A percentile compares a stretch with the other conserved stretches of the same genome.
Evolutionary conservation across 495 filamentous ascomycete species (phyloP).

Genomic region (Aspergillus heteromorphus): DNA sequence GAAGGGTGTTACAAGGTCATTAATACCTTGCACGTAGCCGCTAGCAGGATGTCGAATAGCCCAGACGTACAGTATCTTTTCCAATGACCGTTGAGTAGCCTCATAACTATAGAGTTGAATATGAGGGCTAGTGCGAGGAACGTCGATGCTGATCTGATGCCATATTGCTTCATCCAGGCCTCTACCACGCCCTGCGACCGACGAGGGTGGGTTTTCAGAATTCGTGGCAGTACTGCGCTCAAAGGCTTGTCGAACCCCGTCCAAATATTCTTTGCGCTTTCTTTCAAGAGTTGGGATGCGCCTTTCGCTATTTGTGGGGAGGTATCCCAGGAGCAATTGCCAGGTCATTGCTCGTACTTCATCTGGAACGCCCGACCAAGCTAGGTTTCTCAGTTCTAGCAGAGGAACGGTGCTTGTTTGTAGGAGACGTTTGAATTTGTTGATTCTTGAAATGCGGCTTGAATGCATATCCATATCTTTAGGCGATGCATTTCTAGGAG

Average conservation of each 20-base stretch:
- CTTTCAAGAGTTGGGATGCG: constrained; percentile 85
- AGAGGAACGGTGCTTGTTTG: constrained; percentile 86
- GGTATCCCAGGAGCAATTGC: constrained; percentile 92
- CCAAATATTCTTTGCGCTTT: constrained; percentile 94
- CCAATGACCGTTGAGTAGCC: constrained; percentile 87
- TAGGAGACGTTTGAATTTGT: constrained; percentile 95
- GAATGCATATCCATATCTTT: constrained; percentile 86
- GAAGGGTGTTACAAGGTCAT: constrained; percentile 95
- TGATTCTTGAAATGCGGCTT: constrained; percentile 86
- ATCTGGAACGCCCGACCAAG: constrained; percentile 91
- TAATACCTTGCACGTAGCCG: constrained; percentile 98
- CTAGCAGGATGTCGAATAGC: constrained; percentile 94
- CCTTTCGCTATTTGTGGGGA: constrained; percentile 89
- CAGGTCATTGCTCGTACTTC: constrained; percentile 97
- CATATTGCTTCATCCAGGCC: constrained; percentile 93
- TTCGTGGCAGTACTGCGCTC: constrained; percentile 54
- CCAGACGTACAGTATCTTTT: constrained; percentile 96
- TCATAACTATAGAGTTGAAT: constrained; percentile 92
- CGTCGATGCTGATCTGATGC: constrained; percentile 99
- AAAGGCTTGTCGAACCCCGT: constrained; percentile 93
- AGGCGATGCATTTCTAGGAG: constrained; percentile 65
- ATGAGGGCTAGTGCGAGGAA: constrained; percentile 94
- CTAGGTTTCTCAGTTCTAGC: constrained; percentile 71
- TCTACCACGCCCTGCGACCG: constrained; percentile 48
- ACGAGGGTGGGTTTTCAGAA: constrained; percentile 29